Percentiles rank a stretch among this genome's conserved stretches.
These are phyloP conservation scores for Podospora australis DNA, from an alignment of 495 filamentous ascomycete species.

Conservation along the genomic window DNA sequence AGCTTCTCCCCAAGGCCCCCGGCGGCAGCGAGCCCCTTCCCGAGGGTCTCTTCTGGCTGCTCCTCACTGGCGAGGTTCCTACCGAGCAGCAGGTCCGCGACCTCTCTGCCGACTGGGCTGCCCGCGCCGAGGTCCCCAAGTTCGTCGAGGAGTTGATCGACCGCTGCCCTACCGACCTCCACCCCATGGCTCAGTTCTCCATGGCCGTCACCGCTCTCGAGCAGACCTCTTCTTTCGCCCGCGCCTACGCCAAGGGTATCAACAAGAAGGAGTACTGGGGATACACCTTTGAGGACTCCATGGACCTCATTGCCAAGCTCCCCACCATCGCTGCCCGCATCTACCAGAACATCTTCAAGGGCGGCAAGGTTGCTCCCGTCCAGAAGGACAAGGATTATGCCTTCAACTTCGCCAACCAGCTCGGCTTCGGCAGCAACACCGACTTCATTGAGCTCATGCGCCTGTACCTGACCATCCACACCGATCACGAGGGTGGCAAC, in stretches of 20 bases:
- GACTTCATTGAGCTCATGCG: conserved; percentile 98
- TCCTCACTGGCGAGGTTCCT: conserved; percentile 94
- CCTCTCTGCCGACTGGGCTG: conserved; percentile 97
- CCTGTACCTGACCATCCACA: conserved; percentile 98
- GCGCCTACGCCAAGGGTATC: conserved; percentile 96
- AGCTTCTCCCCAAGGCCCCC: conserved; percentile 90
- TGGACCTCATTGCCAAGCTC: conserved; percentile 99
- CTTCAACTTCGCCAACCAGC: conserved; percentile 98
- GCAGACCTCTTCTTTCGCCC: conserved; percentile 94
- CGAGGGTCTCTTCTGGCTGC: conserved; percentile 99
- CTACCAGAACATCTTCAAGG: conserved; percentile 99
- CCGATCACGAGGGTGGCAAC: conserved; percentile 98
- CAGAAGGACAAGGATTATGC: conserved; percentile 98
- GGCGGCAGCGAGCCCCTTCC: conserved; percentile 94
- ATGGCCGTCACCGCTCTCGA: conserved; percentile 95
- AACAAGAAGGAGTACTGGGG: conserved; percentile 99
- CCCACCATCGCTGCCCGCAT: conserved; percentile 96
- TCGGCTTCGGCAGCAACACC: conserved; percentile 88
- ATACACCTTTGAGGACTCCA: conserved; percentile 98
- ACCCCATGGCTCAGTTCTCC: conserved; percentile 99
- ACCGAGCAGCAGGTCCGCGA: conserved; percentile 96
- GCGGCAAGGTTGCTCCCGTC: conserved; percentile 91
- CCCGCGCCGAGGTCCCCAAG: conserved; percentile 90
- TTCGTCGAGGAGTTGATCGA: conserved; percentile 99
- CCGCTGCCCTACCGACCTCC: conserved; percentile 95